Conservation (phyloP, 495 filamentous ascomycete genomes). For the Penicillium parvum region DNA sequence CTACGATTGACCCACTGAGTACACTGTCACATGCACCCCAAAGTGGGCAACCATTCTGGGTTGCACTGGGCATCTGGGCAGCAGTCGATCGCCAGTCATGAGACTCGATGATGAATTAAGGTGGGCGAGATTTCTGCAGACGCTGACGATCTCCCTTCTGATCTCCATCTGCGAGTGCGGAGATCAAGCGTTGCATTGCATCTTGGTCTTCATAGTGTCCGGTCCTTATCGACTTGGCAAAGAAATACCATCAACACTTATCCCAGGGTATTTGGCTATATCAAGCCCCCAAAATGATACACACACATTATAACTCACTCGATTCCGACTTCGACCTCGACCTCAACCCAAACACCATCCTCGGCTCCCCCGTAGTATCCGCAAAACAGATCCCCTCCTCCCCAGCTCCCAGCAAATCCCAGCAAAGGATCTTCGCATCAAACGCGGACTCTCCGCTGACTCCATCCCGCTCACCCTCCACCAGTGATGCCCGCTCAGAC, state of each 20-base stretch:
- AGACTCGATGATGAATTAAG: slow-evolving; percentile 7
- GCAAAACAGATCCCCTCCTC: slow-evolving; percentile 47
- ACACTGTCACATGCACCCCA: not conserved
- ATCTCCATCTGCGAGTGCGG: slow-evolving; percentile 6
- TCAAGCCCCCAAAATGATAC: too few species aligned
- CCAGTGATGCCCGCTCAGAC: slow-evolving; percentile 10
- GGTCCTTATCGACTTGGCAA: too few species aligned
- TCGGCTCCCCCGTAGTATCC: slow-evolving; percentile 41
- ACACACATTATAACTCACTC: not conserved
- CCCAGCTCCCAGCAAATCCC: slow-evolving; percentile 43
- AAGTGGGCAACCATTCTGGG: too few species aligned
- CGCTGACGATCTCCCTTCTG: slow-evolving; percentile 17
- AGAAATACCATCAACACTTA: too few species aligned
- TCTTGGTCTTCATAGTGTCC: not conserved
- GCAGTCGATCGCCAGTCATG: slow-evolving; percentile 9
- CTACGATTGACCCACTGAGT: too few species aligned
- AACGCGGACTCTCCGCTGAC: slow-evolving; percentile 15
- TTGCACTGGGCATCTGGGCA: slow-evolving; percentile 6
- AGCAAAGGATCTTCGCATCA: slow-evolving; percentile 43
- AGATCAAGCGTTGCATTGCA: not conserved
- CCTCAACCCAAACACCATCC: slow-evolving; percentile 38
- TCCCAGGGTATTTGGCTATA: too few species aligned
- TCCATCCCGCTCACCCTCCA: slow-evolving; percentile 12
- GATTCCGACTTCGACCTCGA: slow-evolving; percentile 8
- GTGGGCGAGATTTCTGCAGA: slow-evolving; percentile 9